Evolutionary conservation across 2,329 filamentous ascomycete species (phyloP), one percentile per base, ranked within the genome.

Genomic region (Alternaria conjuncta): DNA sequence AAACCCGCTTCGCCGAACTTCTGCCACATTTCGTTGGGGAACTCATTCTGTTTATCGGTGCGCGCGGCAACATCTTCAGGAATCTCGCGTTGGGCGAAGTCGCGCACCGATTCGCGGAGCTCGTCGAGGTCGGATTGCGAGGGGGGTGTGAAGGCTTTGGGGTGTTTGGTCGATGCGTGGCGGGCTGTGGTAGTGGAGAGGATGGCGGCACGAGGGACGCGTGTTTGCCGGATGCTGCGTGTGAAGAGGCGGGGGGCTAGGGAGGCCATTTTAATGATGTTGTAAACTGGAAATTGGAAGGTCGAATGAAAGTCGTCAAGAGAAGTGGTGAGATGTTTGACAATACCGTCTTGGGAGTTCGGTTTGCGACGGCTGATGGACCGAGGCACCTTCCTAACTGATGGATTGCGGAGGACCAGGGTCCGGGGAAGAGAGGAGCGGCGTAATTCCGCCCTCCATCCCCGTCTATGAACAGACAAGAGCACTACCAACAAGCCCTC

Each of bases 1-100:
- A 98, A 91, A 76, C 88, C 96, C 32, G 96, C 96, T 68, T 94
- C 91, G 66, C 96, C 96, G 54, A 99, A 85, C 82, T 97, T 97
- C 79, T 86, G 85, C 96, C 96, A 99, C 91, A 99, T 95, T 7
- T 91, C 89, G 55, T 88, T 86, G 4, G 96, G 96, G 80, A 99
- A 99, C 53, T 88, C 89, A 86, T 98, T 98, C 76, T 86, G 86
- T 76, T 88, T 87, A 83, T 99, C 95, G n/a, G 94, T 96, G 60
- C 84, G 84, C 11, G 92, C 87, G 1, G 95, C 96, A 13, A 97
- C 83, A 69, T 94, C 90, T 78, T 93, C 92, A 20, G 93, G 84
- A 61, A 98, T 94, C 80, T 97, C 94, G 74, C 95, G 89, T 85
- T 87, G 82, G 21, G 92, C 90, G 75, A 99, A 99, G 61, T 97